These are phyloP conservation scores for Cylindrodendrum hubeiense DNA, from an alignment of 2,329 filamentous ascomycete species.

Conservation along the genomic window DNA sequence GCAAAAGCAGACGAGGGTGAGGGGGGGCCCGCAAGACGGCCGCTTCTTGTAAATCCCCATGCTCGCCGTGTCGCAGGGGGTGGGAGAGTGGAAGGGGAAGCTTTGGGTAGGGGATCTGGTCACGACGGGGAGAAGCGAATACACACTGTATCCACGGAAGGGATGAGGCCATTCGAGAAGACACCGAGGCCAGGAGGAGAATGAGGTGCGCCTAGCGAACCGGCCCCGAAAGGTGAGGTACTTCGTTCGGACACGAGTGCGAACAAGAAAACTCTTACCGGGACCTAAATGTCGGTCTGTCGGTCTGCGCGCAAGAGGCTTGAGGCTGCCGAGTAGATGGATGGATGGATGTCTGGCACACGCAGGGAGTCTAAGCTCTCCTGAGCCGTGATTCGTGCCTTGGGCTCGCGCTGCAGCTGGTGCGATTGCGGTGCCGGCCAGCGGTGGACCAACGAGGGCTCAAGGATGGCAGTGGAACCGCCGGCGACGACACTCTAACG, in stretches of 20 bases:
- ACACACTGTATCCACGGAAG: conserved; percentile 20
- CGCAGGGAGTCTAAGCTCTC: conserved; percentile 28
- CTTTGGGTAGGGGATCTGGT: conserved; percentile 2
- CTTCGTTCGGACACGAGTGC: not conserved
- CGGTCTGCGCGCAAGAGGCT: conserved; percentile 38
- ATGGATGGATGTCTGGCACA: conserved; percentile 26
- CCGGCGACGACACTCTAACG: conserved; percentile 21
- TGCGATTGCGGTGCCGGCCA: conserved; percentile 35
- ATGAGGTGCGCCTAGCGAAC: not conserved
- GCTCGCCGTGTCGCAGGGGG: conserved; percentile 31
- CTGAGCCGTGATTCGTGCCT: conserved; percentile 37
- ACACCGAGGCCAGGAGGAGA: not conserved
- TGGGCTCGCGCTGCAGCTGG: conserved; percentile 27
- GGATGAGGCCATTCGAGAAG: conserved; percentile 19
- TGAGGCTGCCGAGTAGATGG: conserved; percentile 12
- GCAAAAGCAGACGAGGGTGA: conserved; percentile 26
- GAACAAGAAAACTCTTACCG: conserved; percentile 7
- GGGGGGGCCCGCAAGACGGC: conserved; percentile 19
- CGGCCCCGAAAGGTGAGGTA: not conserved
- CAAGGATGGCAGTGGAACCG: conserved; percentile 41
- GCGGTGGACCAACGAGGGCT: conserved; percentile 40
- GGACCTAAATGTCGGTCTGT: conserved; percentile 34
- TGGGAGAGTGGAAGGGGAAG: conserved; percentile 14
- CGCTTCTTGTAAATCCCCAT: conserved; percentile 42
- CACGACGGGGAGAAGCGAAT: conserved; percentile 8